Base-by-base conservation (phyloP, 2,329 filamentous ascomycete species). In the Aureobasidium sp. region DNA sequence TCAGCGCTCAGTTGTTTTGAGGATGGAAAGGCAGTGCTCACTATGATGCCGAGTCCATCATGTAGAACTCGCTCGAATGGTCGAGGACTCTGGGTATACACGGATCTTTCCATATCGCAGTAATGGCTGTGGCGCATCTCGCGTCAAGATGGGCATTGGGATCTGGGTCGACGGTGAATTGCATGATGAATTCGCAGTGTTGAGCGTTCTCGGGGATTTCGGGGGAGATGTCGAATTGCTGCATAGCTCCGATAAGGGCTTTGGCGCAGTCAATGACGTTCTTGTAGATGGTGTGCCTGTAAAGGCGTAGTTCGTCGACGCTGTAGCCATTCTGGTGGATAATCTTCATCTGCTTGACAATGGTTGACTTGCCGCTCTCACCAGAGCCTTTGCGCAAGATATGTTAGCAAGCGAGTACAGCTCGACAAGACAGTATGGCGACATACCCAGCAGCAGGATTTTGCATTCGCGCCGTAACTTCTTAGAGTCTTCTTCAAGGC, bases 341-440 rank as follows among this genome's bases (percentile, higher is more conserved):
- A 63, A 98, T 98, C 74, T 97, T 98, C 93, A 98, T 98, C 78
- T 98, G 93, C 73, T 98, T 98, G 62, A 98, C 93, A 64, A 98
- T 97, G 8, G 93, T 98, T 55, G 93, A 97, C 74, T 98, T 98
- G 62, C 93, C 93, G 71, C 91, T 97, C 75, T 98, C 93, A 60
- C 93, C 93, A 60, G 93, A 97, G 60, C 93, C 93, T 96, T 40
- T 41, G 37, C 27, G 51, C 47, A n/a, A 39, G 49, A 57, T 61
- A 29, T 57, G 42, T 52, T 25, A 42, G 52, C 42, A 58, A 49
- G 32, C 19, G n/a, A n/a, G 11, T 22, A 3, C 12, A 12, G 24
- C 25, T n/a, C 16, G 25, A 16, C 11, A 41, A 42, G 24, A 35
- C 14, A 19, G 11, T 11, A 34, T 25, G 11, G 24, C 10, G 27